phyloP scores from a whole-genome alignment of 2,329 filamentous ascomycete genomes.

The Ophiostoma ips region DNA sequence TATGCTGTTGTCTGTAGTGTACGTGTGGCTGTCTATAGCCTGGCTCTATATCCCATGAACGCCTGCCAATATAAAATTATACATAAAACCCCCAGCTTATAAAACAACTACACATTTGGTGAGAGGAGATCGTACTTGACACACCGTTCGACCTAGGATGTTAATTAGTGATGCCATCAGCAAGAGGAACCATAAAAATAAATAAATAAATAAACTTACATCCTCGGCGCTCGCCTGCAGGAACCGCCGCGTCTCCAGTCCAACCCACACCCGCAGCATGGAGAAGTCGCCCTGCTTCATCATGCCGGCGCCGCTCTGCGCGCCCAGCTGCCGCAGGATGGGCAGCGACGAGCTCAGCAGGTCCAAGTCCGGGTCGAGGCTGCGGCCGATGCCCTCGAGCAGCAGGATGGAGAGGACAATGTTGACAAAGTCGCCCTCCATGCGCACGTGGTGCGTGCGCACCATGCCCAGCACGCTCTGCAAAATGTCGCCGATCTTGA shows the following conservation, averaged over 20 bases:
- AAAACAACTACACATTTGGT: conserved; percentile 55
- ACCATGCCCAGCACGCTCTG: conserved; percentile 89
- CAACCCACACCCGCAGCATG: conserved; percentile 85
- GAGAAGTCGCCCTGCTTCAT: conserved; percentile 61
- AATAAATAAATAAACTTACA: conserved; percentile 34
- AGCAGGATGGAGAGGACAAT: conserved; percentile 91
- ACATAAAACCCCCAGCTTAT: no score
- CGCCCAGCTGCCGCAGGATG: conserved; percentile 75
- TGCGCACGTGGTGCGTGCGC: conserved; percentile 73
- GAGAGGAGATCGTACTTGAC: conserved; percentile 84
- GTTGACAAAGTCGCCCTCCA: conserved; percentile 97
- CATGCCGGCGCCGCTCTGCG: conserved; percentile 58
- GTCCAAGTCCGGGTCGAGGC: conserved; percentile 73
- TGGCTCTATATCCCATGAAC: no score
- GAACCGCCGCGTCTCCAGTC: conserved; percentile 76
- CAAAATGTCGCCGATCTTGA: conserved; percentile 91
- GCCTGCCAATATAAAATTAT: no score
- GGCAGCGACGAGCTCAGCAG: conserved; percentile 75
- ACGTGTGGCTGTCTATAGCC: no score
- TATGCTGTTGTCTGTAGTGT: no score
- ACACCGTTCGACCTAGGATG: conserved; percentile 58
- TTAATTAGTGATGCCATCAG: neutral
- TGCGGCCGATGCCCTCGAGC: conserved; percentile 84
- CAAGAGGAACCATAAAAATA: neutral
- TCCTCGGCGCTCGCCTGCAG: conserved; percentile 83